Conservation (phyloP, 2,329 filamentous ascomycete species). For the Colletotrichum chlorophyti region DNA sequence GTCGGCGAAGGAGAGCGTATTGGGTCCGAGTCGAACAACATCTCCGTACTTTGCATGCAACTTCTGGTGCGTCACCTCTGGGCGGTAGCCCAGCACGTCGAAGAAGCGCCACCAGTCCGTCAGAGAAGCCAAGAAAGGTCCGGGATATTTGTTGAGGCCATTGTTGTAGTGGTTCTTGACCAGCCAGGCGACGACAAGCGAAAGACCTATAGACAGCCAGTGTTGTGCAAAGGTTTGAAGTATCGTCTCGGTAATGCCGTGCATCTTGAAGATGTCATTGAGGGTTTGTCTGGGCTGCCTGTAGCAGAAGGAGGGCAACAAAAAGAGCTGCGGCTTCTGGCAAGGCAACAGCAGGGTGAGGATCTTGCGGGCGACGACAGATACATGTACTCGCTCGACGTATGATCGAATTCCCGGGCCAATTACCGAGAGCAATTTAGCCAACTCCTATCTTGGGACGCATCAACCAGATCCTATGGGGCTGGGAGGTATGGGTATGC, state of each 20-base stretch:
- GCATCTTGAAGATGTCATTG: conserved; percentile 22
- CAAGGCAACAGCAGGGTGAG: too few relatives aligned
- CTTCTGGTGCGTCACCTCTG: conserved; percentile 71
- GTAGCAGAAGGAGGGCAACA: too few relatives aligned
- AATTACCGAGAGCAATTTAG: conserved; percentile 24
- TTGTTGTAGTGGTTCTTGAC: conserved; percentile 56
- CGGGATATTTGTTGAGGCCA: conserved; percentile 75
- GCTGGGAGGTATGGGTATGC: conserved; percentile 5
- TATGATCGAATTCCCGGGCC: conserved; percentile 7
- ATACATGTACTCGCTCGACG: conserved; percentile 10
- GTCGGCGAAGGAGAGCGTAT: conserved; percentile 75
- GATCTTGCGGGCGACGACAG: neutral
- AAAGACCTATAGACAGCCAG: conserved; percentile 48
- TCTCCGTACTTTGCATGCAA: conserved; percentile 77
- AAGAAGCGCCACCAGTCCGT: conserved; percentile 76
- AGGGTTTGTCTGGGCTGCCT: neutral
- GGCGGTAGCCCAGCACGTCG: conserved; percentile 69
- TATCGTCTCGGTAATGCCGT: conserved; percentile 42
- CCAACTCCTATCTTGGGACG: conserved; percentile 15
- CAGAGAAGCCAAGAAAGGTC: conserved; percentile 70
- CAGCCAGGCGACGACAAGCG: conserved; percentile 47
- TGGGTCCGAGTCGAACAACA: conserved; percentile 78
- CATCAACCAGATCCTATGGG: conserved; percentile 15
- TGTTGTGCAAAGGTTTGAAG: conserved; percentile 45
- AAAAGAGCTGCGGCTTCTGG: too few relatives aligned